phyloP scores from a whole-genome alignment of 192 early-diverging fungal species.

The Coemansia sp. region DNA sequence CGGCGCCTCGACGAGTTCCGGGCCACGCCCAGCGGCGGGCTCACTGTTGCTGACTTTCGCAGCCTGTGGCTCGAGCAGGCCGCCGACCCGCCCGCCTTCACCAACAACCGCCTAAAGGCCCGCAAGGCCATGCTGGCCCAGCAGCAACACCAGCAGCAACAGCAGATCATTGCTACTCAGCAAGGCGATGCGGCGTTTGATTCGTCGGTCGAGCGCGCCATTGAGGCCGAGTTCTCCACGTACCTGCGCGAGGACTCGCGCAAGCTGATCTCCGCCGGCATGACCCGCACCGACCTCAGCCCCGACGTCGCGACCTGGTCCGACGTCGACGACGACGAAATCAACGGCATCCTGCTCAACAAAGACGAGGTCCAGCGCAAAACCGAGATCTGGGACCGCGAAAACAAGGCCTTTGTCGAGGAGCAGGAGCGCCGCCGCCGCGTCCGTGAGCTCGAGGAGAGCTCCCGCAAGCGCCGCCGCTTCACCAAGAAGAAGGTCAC shows the following conservation, averaged over 20 bases:
- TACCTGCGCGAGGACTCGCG: conserved; percentile 21
- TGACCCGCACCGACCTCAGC: conserved; percentile 8
- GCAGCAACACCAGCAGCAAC: conserved; percentile 1
- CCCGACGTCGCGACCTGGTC: conserved; percentile 49
- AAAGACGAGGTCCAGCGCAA: conserved; percentile 76
- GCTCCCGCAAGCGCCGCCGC: conserved; percentile 25
- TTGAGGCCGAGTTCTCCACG: conserved; percentile 24
- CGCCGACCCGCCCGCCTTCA: conserved; percentile 81
- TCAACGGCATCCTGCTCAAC: conserved; percentile 59
- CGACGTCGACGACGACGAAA: conserved; percentile 72
- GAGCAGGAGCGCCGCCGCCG: conserved; percentile 49
- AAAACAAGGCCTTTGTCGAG: conserved; percentile 80
- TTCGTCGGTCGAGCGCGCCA: conserved; percentile 8
- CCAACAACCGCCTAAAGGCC: conserved; percentile 43
- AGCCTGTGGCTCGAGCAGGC: conserved; percentile 75
- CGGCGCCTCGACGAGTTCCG: conserved; percentile 80
- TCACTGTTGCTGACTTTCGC: conserved; percentile 77
- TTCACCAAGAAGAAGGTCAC: conserved; percentile 23
- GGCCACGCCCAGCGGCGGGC: conserved; percentile 64
- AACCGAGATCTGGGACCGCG: conserved; percentile 76
- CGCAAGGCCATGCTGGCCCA: conserved; percentile 38
- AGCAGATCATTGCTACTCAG: too few relatives aligned
- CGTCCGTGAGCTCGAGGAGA: conserved; percentile 20
- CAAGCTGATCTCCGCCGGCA: conserved; percentile 9
- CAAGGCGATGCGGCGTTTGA: too few relatives aligned